Conservation (phyloP, 371 early-diverging fungal species). For the Apophysomyces ossiformis region DNA sequence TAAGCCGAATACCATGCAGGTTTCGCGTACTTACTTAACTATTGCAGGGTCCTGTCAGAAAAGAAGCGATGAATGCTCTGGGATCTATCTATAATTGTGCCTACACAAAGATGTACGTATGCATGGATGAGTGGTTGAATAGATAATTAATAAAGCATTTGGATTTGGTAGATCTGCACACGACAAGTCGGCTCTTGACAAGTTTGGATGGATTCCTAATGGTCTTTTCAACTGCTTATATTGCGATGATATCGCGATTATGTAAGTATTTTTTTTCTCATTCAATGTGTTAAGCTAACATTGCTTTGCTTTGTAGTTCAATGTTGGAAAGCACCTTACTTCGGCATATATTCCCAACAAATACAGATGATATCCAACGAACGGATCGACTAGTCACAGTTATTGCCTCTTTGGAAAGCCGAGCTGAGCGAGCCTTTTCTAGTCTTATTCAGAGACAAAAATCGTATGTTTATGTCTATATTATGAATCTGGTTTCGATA, state of each 20-base stretch:
- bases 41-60: slow-evolving; percentile 58
- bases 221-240: slow-evolving; percentile 78
- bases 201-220: slow-evolving; percentile 87
- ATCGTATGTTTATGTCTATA: slow-evolving; percentile 25
- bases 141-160: not conserved
- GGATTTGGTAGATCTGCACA: slow-evolving; percentile 5
- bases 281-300: slow-evolving; percentile 5
- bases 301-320: slow-evolving; percentile 16
- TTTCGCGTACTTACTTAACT: not conserved
- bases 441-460: slow-evolving; percentile 59
- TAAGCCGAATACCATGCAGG: slow-evolving; percentile 18
- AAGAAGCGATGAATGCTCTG: slow-evolving; percentile 77
- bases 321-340: slow-evolving; percentile 47
- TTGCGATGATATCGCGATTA: slow-evolving; percentile 78
- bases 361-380: slow-evolving; percentile 55
- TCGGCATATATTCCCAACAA: slow-evolving; percentile 40
- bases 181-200: slow-evolving; percentile 32
- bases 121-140: not conserved
- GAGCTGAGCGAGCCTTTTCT: slow-evolving; percentile 59
- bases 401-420: slow-evolving; percentile 47
- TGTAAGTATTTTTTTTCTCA: slow-evolving; percentile 45
- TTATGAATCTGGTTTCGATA: no score
- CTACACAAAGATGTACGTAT: slow-evolving; percentile 66
- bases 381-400: slow-evolving; percentile 64
- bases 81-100: slow-evolving; percentile 73